Base-by-base conservation (phyloP, 495 filamentous ascomycete species). In the Tuber indicum region DNA sequence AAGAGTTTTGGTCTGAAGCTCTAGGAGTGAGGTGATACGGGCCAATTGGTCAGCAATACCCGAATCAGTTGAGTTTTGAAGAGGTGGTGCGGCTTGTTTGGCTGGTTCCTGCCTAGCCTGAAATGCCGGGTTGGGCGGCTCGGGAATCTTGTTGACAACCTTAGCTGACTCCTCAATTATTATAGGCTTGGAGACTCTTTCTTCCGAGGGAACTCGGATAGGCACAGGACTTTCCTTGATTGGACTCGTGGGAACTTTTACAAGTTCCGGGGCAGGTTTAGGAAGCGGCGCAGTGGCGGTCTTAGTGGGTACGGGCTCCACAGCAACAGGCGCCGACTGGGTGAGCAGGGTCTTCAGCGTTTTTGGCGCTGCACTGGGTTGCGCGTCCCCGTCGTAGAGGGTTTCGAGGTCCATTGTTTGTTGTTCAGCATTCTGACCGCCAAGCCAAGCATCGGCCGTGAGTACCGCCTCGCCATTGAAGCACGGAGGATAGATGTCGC, bases 321-420 rank as follows among this genome's bases (percentile, higher is more conserved):
- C 86, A 36, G 91, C 85, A 17, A 96, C 87, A 36, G 23, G 70
- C 7, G 32, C 26, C 1, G 23, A n/a, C 14, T 41, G 43, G 0
- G 36, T 42, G 42, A 71, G 23, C n/a, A 73, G 44, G 43, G 44
- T 43, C 8, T 74, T 79, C 52, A 32, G n/a, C 43, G 73, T 69
- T 42, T 76, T 79, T 39, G 73, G 72, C 2, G 73, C 52, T 9
- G 72, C 39, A 8, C 74, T 32, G 45, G 90, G 91, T 77, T 89
- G 88, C 42, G 93, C 94, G 39, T 97, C 93, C 26, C 76, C 41
- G n/a, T 62, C 72, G 84, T 94, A 99, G 70, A 99, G 85, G 81
- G 91, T 94, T 84, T 94, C 94, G 82, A 99, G 89, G 76, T 95
- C 93, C 81, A 98, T 94, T 88, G 96, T 97, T 44, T 94, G 87